Evolutionary conservation across 2,329 filamentous ascomycete species (phyloP).

Genomic region (Sporothrix brasiliensis): DNA sequence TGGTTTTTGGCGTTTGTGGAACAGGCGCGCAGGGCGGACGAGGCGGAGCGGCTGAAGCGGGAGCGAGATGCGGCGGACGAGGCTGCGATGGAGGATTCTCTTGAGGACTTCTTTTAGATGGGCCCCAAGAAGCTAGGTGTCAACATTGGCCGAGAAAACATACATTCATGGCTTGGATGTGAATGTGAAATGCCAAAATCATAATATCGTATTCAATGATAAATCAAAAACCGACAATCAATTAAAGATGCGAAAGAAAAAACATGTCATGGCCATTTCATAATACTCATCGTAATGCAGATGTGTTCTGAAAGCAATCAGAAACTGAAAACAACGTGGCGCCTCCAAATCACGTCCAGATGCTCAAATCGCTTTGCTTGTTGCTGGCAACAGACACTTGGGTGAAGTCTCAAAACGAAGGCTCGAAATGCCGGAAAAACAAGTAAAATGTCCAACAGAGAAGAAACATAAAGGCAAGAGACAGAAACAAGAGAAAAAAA

Average conservation of each 20-base stretch:
- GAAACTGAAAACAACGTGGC: not conserved
- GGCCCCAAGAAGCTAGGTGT: no score
- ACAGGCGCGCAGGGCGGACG: constrained; percentile 37
- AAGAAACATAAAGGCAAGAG: not conserved
- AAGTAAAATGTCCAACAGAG: not conserved
- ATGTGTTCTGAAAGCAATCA: not conserved
- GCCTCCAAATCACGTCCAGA: not conserved
- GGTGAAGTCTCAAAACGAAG: not conserved
- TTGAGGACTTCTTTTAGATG: constrained; percentile 24
- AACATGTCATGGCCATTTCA: not conserved
- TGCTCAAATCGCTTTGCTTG: not conserved
- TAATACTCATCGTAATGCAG: not conserved
- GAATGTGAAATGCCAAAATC: not conserved
- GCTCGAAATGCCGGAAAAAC: not conserved
- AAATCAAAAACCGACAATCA: not conserved
- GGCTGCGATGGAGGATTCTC: constrained; percentile 19
- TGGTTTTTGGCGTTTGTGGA: constrained; percentile 30
- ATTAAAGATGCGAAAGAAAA: not conserved
- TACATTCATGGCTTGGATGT: not conserved
- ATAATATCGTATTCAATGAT: constrained; percentile 4
- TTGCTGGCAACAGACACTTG: not conserved
- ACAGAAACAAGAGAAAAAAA: not conserved
- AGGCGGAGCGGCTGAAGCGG: constrained; percentile 7
- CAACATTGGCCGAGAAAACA: not conserved
- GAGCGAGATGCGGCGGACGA: constrained; percentile 13